phyloP scores from a whole-genome alignment of 2,329 filamentous ascomycete species.

The Colletotrichum sp. region DNA sequence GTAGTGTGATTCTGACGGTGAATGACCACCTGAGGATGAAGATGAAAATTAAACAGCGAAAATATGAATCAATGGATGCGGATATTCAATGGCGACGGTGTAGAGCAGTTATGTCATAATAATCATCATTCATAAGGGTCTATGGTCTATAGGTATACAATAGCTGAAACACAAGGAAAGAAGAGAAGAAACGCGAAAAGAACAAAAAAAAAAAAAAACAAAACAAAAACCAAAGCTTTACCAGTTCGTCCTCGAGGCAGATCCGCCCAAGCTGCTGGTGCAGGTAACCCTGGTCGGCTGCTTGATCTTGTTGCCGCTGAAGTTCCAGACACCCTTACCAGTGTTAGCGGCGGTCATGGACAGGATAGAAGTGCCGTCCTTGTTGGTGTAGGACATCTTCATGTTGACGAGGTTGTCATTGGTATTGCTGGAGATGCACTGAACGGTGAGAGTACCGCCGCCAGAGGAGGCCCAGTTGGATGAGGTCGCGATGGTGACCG shows the following conservation, averaged over 20 bases:
- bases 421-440: slow-evolving; percentile 18
- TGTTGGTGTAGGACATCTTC: slow-evolving; percentile 26
- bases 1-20: rapidly evolving
- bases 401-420: slow-evolving; percentile 23
- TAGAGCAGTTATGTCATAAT: neutral
- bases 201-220: no score
- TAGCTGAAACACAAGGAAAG: neutral
- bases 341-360: neutral
- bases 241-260: neutral
- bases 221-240: no score
- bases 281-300: slow-evolving; percentile 17
- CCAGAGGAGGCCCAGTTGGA: slow-evolving; percentile 19
- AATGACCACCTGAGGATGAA: no score
- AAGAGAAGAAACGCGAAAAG: neutral
- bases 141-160: neutral
- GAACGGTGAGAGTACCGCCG: slow-evolving; percentile 23
- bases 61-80: rapidly evolving
- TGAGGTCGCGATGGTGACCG: slow-evolving; percentile 1
- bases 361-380: slow-evolving; percentile 16
- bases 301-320: slow-evolving; percentile 18
- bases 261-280: slow-evolving; percentile 15
- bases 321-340: slow-evolving; percentile 19
- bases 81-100: rapidly evolving
- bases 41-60: rapidly evolving
- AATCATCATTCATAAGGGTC: neutral